These are phyloP conservation scores for Stygiomarasmius scandens DNA, from an alignment of 1,284 basidiomycete genomes.

Conservation along the genomic window DNA sequence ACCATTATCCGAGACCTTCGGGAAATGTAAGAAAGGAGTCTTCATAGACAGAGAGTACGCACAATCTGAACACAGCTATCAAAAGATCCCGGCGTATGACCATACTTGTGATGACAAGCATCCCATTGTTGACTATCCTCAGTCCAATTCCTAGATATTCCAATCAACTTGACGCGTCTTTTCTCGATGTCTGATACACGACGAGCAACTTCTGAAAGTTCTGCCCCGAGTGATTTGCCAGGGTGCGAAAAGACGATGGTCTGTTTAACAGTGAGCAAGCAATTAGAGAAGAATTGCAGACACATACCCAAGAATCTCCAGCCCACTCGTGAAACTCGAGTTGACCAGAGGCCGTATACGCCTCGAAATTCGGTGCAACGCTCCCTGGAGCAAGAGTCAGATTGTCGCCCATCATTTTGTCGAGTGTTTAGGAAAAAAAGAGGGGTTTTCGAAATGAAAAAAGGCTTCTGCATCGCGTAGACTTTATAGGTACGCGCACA, in stretches of 20 bases:
- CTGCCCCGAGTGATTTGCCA: slow-evolving; percentile 9
- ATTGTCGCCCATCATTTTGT: slow-evolving; percentile 24
- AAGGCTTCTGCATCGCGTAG: background rate
- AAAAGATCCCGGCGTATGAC: background rate
- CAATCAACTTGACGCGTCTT: slow-evolving; percentile 12
- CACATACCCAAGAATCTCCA: slow-evolving; percentile 83
- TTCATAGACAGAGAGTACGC: slow-evolving; percentile 1
- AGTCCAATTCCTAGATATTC: slow-evolving; percentile 12
- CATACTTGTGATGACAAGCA: slow-evolving; percentile 5
- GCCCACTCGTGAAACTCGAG: slow-evolving; percentile 94
- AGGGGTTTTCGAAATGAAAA: background rate
- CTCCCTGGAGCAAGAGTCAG: slow-evolving; percentile 71
- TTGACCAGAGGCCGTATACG: slow-evolving; percentile 75
- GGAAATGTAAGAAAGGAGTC: background rate
- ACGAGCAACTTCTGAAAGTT: slow-evolving; percentile 13
- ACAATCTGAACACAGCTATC: slow-evolving; percentile 11
- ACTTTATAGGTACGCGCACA: background rate
- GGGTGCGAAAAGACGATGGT: slow-evolving; percentile 16
- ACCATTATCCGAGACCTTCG: slow-evolving; percentile 12
- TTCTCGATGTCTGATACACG: slow-evolving; percentile 11
- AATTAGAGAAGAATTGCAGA: slow-evolving; percentile 18
- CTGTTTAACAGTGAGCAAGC: slow-evolving; percentile 5
- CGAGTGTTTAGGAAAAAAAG: background rate
- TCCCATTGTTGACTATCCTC: slow-evolving; percentile 11
- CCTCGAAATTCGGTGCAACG: slow-evolving; percentile 82